Base-by-base conservation (phyloP, 768 basidiomycete genomes). In the Pulveroboletus ravenelii region DNA sequence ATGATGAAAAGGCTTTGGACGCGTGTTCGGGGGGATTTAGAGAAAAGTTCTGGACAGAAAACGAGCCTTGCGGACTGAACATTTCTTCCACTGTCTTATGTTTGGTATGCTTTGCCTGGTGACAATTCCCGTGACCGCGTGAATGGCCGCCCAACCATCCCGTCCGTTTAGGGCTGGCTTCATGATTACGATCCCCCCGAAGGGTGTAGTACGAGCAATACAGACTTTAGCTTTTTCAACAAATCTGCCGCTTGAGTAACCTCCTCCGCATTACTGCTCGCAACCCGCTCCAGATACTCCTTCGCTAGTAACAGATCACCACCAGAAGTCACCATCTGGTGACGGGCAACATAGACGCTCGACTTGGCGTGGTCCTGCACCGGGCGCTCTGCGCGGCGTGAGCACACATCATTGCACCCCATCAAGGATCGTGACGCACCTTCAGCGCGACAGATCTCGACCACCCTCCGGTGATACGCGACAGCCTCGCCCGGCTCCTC, bases 331-430 rank as follows among this genome's bases (percentile, higher is more conserved):
- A 73, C 67, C 65, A 91, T 76, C 56, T 93, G 82, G 60, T 87
- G 82, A 50, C 87, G 84, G 14, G 93, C 93, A 31, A 94, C 84
- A 57, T 84, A 86, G 43, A 97, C 66, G 56, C 84, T 80, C n/a
- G 90, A 93, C 65, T 82, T 85, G 25, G 90, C 83, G 65, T 87
- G 88, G 59, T 93, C 90, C 54, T 79, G 78, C 36, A 89, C 76
- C 3, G 84, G 81, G 34, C 84, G 84, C 37, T 75, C 87, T 71
- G 41, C 58, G 46, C 20, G 54, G 53, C 63, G 44, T 56, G 53
- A 64, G 53, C 42, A 41, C 41, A 45, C 10, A 12, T 41, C 39
- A 31, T 12, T 25, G 17, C 39, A 46, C 35, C n/a, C 30, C 31
- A 57, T 31, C 20, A 34, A 62, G 14, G 53, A 45, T 44, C 30